Conservation (phyloP, 2,329 filamentous ascomycete genomes). For the Xylaria sp. region DNA sequence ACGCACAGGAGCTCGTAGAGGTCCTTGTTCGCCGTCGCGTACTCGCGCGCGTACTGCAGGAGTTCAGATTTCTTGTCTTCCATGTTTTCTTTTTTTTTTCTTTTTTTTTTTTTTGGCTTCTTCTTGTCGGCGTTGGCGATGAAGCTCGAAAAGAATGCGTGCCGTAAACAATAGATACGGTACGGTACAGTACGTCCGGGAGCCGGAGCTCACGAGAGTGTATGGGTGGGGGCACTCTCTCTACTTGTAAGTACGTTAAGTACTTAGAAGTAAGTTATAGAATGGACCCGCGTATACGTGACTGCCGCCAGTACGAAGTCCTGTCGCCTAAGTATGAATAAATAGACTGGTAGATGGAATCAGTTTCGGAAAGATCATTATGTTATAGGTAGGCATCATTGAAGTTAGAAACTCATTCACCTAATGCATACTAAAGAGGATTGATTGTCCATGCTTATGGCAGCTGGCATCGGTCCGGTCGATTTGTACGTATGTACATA, state of each 20-base stretch:
- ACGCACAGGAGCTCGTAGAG: constrained; percentile 82
- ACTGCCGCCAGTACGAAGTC: background rate
- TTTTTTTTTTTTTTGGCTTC: background rate
- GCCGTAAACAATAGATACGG: too few species aligned
- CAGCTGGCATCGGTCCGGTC: constrained; percentile 17
- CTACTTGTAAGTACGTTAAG: too few species aligned
- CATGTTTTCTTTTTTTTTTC: constrained; percentile 30
- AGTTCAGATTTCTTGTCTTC: constrained; percentile 61
- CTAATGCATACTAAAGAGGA: too few species aligned
- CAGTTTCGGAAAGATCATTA: background rate
- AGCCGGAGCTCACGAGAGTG: background rate
- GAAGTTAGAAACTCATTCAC: background rate
- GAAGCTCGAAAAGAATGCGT: too few species aligned
- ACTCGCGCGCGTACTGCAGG: constrained; percentile 65
- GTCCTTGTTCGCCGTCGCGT: constrained; percentile 71
- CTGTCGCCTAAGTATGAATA: background rate
- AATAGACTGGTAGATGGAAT: background rate
- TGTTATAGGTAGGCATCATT: background rate
- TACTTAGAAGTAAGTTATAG: background rate
- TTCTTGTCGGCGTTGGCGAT: too few species aligned
- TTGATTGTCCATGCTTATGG: background rate
- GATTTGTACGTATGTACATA: background rate
- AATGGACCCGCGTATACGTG: background rate
- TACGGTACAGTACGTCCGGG: too few species aligned
- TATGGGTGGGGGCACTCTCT: background rate